phyloP scores from a whole-genome alignment of 768 basidiomycete genomes.

The Albatrellus ellisii region DNA sequence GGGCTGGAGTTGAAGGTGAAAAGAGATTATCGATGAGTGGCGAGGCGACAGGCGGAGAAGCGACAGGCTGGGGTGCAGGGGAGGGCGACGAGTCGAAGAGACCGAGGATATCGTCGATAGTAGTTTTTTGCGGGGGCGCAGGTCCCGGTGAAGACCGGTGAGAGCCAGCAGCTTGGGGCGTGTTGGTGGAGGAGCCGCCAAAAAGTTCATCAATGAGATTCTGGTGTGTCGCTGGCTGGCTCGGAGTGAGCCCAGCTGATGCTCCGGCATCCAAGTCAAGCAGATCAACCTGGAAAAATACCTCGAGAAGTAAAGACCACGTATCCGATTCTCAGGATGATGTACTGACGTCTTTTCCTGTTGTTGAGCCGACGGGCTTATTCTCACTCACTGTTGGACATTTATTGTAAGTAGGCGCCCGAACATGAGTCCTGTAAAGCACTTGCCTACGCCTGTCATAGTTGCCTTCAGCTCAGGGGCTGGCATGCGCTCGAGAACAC shows the following conservation, averaged over 20 bases:
- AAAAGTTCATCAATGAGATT: constrained; percentile 92
- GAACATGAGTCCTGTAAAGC: not conserved
- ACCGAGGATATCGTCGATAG: constrained; percentile 83
- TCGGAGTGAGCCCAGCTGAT: constrained; percentile 24
- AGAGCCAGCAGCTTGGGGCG: constrained; percentile 23
- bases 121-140: constrained; percentile 27
- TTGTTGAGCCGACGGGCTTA: constrained; percentile 88
- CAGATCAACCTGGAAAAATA: constrained; percentile 42
- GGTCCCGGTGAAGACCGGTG: no score
- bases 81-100: constrained; percentile 51
- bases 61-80: constrained; percentile 21
- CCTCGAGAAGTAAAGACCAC: not conserved
- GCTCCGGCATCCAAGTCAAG: constrained; percentile 60
- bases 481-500: constrained; percentile 98
- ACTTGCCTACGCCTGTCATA: constrained; percentile 81
- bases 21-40: constrained; percentile 6
- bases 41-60: constrained; percentile 20
- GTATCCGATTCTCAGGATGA: no score
- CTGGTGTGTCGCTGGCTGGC: constrained; percentile 48
- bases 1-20: constrained; percentile 15
- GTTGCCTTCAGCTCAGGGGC: constrained; percentile 96
- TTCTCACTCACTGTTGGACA: constrained; percentile 72
- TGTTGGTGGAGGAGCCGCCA: constrained; percentile 35
- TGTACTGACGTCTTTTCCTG: constrained; percentile 50
- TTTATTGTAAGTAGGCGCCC: not conserved